Evolutionary conservation across 345 rosid species (phyloP).

Genomic region (Chamaenerion angustifolium): DNA sequence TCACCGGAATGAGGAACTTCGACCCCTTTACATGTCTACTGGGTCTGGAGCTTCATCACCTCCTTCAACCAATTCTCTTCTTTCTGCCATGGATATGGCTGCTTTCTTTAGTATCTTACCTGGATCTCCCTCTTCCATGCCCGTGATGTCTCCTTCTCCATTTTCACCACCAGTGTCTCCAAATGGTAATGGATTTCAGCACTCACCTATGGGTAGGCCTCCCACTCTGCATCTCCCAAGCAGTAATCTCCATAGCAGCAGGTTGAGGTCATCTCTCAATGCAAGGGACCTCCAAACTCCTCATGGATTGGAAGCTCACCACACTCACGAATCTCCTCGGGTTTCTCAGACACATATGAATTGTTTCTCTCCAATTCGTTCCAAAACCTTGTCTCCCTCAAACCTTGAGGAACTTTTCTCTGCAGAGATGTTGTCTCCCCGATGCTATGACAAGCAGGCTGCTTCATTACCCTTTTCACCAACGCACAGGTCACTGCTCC

Average conservation of each 20-base stretch:
- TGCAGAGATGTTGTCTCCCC: conserved; percentile 17
- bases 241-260: conserved; percentile 16
- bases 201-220: conserved; percentile 38
- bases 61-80: conserved; percentile 35
- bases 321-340: not conserved
- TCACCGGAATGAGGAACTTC: conserved; percentile 73
- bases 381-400: conserved; percentile 22
- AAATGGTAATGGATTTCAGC: conserved; percentile 31
- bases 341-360: too few species aligned
- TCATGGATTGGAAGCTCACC: conserved; percentile 13
- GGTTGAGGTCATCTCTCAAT: conserved; percentile 44
- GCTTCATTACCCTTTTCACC: conserved; percentile 20
- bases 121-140: conserved; percentile 20
- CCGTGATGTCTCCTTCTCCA: conserved; percentile 29
- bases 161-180: conserved; percentile 60
- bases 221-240: conserved; percentile 67
- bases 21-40: conserved; percentile 71
- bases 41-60: conserved; percentile 86
- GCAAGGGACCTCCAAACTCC: conserved; percentile 63
- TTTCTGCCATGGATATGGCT: conserved; percentile 46
- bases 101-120: conserved; percentile 46
- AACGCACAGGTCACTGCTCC: conserved; percentile 19
- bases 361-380: conserved; percentile 12
- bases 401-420: conserved; percentile 17
- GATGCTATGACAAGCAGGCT: conserved; percentile 5